Conservation (phyloP, 139 green algal species). For the Marvania coccoides region DNA sequence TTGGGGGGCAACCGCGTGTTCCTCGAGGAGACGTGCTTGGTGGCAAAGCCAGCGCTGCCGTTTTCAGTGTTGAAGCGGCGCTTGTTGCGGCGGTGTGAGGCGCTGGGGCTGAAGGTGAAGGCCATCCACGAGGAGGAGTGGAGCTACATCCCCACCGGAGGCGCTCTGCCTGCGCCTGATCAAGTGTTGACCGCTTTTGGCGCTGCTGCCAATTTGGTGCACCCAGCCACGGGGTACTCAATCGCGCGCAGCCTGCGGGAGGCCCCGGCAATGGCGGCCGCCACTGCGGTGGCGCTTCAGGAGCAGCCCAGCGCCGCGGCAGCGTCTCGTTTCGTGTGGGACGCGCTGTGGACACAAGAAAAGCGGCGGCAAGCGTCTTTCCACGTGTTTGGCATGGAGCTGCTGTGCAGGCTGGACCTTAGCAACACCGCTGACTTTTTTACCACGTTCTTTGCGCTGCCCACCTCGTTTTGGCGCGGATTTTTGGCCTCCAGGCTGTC, state of each 20-base stretch:
- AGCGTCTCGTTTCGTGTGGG: slow-evolving; percentile 56
- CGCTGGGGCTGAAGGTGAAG: slow-evolving; percentile 42
- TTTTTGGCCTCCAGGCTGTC: slow-evolving; percentile 81
- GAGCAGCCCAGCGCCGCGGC: slow-evolving; percentile 29
- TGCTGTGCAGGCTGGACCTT: slow-evolving; percentile 63
- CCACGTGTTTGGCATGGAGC: slow-evolving; percentile 94
- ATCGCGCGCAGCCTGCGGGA: slow-evolving; percentile 76
- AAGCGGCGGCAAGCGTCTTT: slow-evolving; percentile 80
- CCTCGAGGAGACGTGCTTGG: slow-evolving; percentile 93
- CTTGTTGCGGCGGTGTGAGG: slow-evolving; percentile 64
- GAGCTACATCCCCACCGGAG: slow-evolving; percentile 88
- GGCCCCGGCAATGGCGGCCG: slow-evolving; percentile 67
- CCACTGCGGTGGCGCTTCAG: slow-evolving; percentile 19
- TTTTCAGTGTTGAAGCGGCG: slow-evolving; percentile 89
- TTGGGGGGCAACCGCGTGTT: slow-evolving; percentile 73
- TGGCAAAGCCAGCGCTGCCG: slow-evolving; percentile 75
- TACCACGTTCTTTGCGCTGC: slow-evolving; percentile 85
- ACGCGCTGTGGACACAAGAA: slow-evolving; percentile 76
- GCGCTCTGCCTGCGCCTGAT: slow-evolving; percentile 57
- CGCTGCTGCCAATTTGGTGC: slow-evolving; percentile 91
- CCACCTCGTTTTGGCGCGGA: slow-evolving; percentile 68
- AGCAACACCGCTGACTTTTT: slow-evolving; percentile 82
- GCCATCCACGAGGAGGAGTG: slow-evolving; percentile 86
- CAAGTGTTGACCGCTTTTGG: slow-evolving; percentile 68
- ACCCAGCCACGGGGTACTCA: slow-evolving; percentile 88